phyloP scores from a whole-genome alignment of 495 filamentous ascomycete genomes.

The Podospora bellae-mahoneyi region DNA sequence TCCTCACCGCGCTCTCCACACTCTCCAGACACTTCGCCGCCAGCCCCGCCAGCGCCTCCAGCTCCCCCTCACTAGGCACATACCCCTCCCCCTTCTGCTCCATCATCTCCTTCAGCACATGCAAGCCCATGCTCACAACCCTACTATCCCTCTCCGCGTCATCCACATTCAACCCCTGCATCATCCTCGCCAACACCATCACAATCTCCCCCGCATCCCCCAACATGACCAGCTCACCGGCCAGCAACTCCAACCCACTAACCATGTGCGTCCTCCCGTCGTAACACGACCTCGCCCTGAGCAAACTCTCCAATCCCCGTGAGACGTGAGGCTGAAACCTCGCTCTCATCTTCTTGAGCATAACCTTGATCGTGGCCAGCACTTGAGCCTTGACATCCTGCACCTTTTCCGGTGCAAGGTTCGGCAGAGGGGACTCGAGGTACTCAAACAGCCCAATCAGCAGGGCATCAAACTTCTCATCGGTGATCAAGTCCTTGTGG shows the following conservation, averaged over 20 bases:
- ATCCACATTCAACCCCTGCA: conserved; percentile 39
- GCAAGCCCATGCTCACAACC: conserved; percentile 58
- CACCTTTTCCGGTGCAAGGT: conserved; percentile 51
- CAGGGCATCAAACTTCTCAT: conserved; percentile 69
- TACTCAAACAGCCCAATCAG: conserved; percentile 70
- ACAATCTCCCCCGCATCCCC: conserved; percentile 50
- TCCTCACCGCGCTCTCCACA: conserved; percentile 71
- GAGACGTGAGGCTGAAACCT: conserved; percentile 63
- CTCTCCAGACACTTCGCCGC: conserved; percentile 63
- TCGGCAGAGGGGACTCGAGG: conserved; percentile 55
- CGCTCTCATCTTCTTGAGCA: conserved; percentile 64
- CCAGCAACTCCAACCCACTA: conserved; percentile 52
- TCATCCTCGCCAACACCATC: conserved; percentile 43
- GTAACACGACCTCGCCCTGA: conserved; percentile 62
- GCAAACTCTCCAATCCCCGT: conserved; percentile 61
- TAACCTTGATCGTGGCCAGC: conserved; percentile 71
- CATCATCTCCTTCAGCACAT: conserved; percentile 53
- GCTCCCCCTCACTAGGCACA: conserved; percentile 41
- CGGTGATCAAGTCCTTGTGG: conserved; percentile 47
- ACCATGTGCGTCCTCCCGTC: conserved; percentile 53
- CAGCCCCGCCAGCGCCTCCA: conserved; percentile 50
- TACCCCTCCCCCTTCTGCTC: conserved; percentile 38
- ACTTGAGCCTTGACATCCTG: conserved; percentile 81
- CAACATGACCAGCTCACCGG: conserved; percentile 49
- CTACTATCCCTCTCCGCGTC: conserved; percentile 16